Base-by-base conservation (phyloP, 306 rosid genomes). In the Trifolium fragiferum region DNA sequence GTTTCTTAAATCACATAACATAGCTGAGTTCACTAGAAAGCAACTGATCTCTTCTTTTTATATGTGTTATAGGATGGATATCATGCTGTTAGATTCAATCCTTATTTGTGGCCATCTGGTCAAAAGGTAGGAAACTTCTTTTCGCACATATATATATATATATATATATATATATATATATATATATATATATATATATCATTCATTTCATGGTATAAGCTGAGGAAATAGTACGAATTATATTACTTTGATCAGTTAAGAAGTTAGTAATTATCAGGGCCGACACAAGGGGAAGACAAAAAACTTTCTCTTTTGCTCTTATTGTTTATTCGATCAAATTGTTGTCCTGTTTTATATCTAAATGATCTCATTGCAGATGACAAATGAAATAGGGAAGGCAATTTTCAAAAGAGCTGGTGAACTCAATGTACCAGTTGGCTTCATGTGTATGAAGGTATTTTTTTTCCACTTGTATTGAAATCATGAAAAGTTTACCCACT, bases 401-500 rank as follows among this genome's bases (percentile, higher is more conserved):
- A 57, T 93, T 58, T 90, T 89, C 83, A 82, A 70, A 53, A 89
- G 68, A 63, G 97, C 98, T 3, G 97, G 97, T 78, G 95, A 93
- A 78, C 97, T 93, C 59, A 86, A 87, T 80, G 79, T 89, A 55
- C 89, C 93, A 20, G 97, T 90, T 72, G 89, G 96, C 70, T 89
- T 93, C 84, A 79, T 93, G 93, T 90, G 96, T 84, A 89, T 86
- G 97, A 89, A 90, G 96, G 97, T 93, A 69, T 33, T 37, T 27
- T 30, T 35, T 38, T 3, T 43, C 61, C 65, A 72, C 37, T 16
- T 23, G 20, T n/a, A 37, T 11, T 33, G 19, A 63, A 49, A 47
- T 37, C 25, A 23, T 21, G 50, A 43, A 3, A 77, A 68, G 59
- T 68, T 77, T 73, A 8, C 5, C 10, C 14, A 9, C 25, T 19